These are phyloP conservation scores for Tricholoma hemisulphureum DNA, from an alignment of 768 basidiomycete genomes.

Conservation along the genomic window DNA sequence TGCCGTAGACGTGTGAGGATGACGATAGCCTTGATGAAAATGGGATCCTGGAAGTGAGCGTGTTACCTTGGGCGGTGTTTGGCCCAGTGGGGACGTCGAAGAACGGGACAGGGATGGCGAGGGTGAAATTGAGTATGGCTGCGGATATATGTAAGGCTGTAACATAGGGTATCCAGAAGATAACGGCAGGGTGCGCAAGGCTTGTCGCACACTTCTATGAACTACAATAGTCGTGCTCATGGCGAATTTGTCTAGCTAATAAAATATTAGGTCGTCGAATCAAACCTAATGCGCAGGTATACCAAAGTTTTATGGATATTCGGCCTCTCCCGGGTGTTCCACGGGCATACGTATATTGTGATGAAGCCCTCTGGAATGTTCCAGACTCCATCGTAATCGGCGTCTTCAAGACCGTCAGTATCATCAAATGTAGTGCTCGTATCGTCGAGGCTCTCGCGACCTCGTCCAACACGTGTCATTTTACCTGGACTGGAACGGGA, in stretches of 20 bases:
- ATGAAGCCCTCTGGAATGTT: conserved; percentile 68
- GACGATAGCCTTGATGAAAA: conserved; percentile 16
- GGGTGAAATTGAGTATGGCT: conserved; percentile 30
- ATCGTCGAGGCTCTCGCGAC: neutral
- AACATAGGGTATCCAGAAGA: conserved; percentile 14
- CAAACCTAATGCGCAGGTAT: conserved; percentile 26
- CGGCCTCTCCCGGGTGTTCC: conserved; percentile 64
- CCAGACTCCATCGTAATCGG: conserved; percentile 44
- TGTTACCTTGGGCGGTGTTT: conserved; percentile 26
- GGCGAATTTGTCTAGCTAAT: conserved; percentile 73
- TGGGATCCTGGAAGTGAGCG: conserved; percentile 15
- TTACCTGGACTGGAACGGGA: conserved; percentile 4
- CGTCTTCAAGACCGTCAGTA: conserved; percentile 22
- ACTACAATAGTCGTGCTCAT: conserved; percentile 67
- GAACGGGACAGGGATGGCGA: conserved; percentile 24
- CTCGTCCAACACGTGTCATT: neutral
- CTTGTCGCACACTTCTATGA: conserved; percentile 40
- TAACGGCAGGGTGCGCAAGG: conserved; percentile 33
- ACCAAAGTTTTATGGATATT: conserved; percentile 65
- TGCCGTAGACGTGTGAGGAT: conserved; percentile 14
- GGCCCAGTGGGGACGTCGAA: conserved; percentile 23
- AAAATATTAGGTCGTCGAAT: conserved; percentile 5
- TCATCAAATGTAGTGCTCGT: neutral
- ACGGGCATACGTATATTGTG: conserved; percentile 68
- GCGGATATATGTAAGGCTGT: conserved; percentile 20